These are phyloP conservation scores for Lactifluus subvellereus DNA, from an alignment of 768 basidiomycete genomes.

Conservation along the genomic window DNA sequence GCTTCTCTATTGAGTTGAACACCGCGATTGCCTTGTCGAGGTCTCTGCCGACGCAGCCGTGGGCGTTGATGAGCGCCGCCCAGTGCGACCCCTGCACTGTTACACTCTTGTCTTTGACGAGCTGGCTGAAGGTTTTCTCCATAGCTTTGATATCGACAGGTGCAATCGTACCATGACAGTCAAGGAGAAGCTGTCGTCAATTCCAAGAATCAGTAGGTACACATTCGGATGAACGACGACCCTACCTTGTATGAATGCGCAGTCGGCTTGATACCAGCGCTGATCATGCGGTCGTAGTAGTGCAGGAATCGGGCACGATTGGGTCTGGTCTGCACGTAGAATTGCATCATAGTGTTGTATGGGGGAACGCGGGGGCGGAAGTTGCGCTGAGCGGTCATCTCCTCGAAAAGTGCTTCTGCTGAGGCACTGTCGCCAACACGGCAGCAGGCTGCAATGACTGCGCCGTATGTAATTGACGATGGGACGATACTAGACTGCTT, in stretches of 20 bases:
- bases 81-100: slow-evolving; percentile 58
- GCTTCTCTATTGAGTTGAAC: slow-evolving; percentile 68
- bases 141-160: slow-evolving; percentile 71
- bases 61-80: slow-evolving; percentile 84
- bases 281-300: slow-evolving; percentile 64
- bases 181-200: slow-evolving; percentile 64
- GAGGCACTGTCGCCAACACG: slow-evolving; percentile 82
- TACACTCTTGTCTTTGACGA: slow-evolving; percentile 44
- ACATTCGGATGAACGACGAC: neutral
- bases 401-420: slow-evolving; percentile 77
- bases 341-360: slow-evolving; percentile 98
- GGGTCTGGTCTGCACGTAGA: slow-evolving; percentile 88
- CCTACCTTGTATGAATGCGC: slow-evolving; percentile 91
- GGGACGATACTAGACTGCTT: slow-evolving; percentile 56
- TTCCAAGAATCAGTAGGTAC: slow-evolving; percentile 11
- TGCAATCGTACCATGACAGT: slow-evolving; percentile 80
- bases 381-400: slow-evolving; percentile 68
- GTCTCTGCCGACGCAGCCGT: slow-evolving; percentile 75
- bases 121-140: slow-evolving; percentile 61
- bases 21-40: slow-evolving; percentile 66
- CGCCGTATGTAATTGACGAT: slow-evolving; percentile 89
- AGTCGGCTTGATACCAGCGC: slow-evolving; percentile 62
- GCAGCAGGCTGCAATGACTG: slow-evolving; percentile 89
- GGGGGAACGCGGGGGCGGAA: slow-evolving; percentile 91
- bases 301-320: slow-evolving; percentile 69